Evolutionary conservation across 2,329 filamentous ascomycete genomes (phyloP), one percentile per base, ranked within the genome.

Genomic region (Stagonosporopsis rhizophila): DNA sequence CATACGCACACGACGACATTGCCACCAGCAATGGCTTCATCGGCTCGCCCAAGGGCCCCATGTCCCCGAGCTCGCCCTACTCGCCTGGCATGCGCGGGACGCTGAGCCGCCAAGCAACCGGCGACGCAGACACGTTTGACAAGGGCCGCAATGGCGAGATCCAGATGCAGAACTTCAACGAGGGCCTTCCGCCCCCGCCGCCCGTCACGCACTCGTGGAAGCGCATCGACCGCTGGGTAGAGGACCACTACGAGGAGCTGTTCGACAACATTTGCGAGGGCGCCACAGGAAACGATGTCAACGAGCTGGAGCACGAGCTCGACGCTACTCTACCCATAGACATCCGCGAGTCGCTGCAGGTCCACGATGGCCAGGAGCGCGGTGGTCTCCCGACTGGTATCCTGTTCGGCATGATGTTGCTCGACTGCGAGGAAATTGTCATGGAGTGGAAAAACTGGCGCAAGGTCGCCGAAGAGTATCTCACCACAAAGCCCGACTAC

Each of bases 381-480:
- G 91, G 92, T 60, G 95, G 95, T 61, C 84, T 84, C 54, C 95
- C 95, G 0, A 97, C 94, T 0, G 95, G 95, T 61, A 89, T 98
- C 65, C 86, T 99, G 59, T 98, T 99, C 69, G 86, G 93, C 58
- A 89, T 87, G 74, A 99, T 99, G 95, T 80, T 99, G 61, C 85
- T 99, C 55, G 95, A 99, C 76, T 98, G 95, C 72, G 95, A 99
- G 77, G 95, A 99, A 74, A 96, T 99, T 66, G 89, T 96, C 20
- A 92, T 97, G 75, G 95, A 99, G 75, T 98, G 94, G 91, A 89
- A 91, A 69, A 96, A 96, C 73, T 99, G 95, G 95, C 88, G 92
- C 68, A 88, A 86, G 61, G 95, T 99, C 60, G 96, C 96, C 72
- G 87, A 94, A 56, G 91, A 97, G 72, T 96, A 90, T 75, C 83